Evolutionary conservation across 2,329 filamentous ascomycete genomes (phyloP).

Genomic region (Aspergillus ochraceoroseus): DNA sequence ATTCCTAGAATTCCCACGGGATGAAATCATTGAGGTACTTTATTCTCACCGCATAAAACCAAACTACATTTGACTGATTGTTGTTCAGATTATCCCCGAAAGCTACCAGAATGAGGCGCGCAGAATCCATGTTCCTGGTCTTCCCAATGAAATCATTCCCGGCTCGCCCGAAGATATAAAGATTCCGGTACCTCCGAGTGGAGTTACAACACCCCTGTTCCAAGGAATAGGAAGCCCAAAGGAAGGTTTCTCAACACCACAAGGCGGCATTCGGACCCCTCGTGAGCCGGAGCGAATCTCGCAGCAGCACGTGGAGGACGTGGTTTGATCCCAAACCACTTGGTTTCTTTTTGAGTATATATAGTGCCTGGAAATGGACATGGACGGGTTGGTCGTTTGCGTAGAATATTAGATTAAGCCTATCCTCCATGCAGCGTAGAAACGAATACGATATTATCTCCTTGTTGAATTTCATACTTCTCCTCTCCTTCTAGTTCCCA

Average conservation of each 20-base stretch:
- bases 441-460: constrained; percentile 91
- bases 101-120: constrained; percentile 96
- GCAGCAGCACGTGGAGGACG: constrained; percentile 45
- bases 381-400: constrained; percentile 1
- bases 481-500: constrained; percentile 98
- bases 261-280: constrained; percentile 40
- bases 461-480: constrained; percentile 72
- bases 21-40: constrained; percentile 92
- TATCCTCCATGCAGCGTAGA: constrained; percentile 92
- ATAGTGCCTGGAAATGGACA: constrained; percentile 4
- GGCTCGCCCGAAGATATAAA: constrained; percentile 75
- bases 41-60: constrained; percentile 14
- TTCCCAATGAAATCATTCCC: constrained; percentile 63
- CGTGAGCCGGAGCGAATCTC: constrained; percentile 44
- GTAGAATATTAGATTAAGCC: not conserved
- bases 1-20: constrained; percentile 82
- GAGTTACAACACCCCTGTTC: constrained; percentile 43
- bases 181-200: constrained; percentile 65
- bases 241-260: constrained; percentile 42
- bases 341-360: constrained; percentile 5
- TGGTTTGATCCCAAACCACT: constrained; percentile 32
- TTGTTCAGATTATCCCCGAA: constrained; percentile 74
- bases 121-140: constrained; percentile 74
- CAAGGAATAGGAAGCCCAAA: constrained; percentile 41
- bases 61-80: constrained; percentile 14